Base-by-base conservation (phyloP, 176 grass and related monocot genomes). In the Cenchrus americanus region DNA sequence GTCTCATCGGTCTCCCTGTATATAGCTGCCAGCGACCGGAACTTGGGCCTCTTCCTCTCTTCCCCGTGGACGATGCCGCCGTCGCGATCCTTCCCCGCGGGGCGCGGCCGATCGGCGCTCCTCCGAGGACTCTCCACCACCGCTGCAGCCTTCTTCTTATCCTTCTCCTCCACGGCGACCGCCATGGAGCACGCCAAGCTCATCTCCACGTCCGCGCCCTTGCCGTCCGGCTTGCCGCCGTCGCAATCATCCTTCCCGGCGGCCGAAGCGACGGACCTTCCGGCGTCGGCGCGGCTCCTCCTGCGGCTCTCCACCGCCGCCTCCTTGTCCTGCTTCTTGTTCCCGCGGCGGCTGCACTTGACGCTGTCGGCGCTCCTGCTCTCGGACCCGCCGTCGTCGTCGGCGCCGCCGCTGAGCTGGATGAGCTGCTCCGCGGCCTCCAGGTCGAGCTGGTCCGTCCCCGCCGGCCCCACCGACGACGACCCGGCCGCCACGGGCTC, bases 391-490 rank as follows among this genome's bases (percentile, higher is more conserved):
- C 13, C 78, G 47, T 46, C 66, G 19, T 32, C 55, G 86, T 42
- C 73, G 21, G 14, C 81, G 69, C 79, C 75, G 3, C 86, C 86
- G 78, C 86, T 91, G 30, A 91, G 82, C 82, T 91, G 82, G 59
- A 91, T 73, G 58, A 91, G 86, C 78, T 88, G 90, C 75, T 92
- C 80, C 75, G 90, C 83, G 11, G 87, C 90, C 76, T 92, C 87
- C 90, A 86, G 74, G 65, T 86, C 88, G 17, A 84, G 62, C 69
- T 26, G 64, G 15, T 80, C 77, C 15, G 74, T 70, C 43, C 21
- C 44, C 2, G 32, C 71, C 43, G 62, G 65, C 32, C 19, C 62
- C 62, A 9, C 18, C 72, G 27, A 9, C 32, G 19, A 51, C 41
- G 34, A 47, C 61, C 66, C 52, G 15, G 57, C 43, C 80, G 8